Evolutionary conservation across 371 early-diverging fungal genomes (phyloP).

Genomic region (Gilbertella persicaria): DNA sequence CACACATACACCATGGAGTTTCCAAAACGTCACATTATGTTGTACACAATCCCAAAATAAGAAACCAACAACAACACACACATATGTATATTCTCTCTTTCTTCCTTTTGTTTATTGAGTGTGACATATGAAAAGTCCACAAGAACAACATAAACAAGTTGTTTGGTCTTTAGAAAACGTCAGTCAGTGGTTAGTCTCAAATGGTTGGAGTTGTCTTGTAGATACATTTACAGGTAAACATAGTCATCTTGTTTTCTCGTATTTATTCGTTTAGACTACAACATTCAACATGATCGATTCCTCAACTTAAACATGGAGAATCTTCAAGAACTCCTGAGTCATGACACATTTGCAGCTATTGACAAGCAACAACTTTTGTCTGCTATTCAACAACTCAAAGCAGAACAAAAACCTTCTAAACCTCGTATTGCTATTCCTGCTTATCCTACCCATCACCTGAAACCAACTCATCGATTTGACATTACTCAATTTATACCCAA

Average conservation of each 20-base stretch:
- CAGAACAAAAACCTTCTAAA: constrained; percentile 2
- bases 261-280: constrained; percentile 7
- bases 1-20: too few relatives aligned
- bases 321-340: constrained; percentile 9
- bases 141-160: constrained; percentile 6
- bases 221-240: constrained; percentile 11
- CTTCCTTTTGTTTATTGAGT: constrained; percentile 2
- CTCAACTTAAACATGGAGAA: constrained; percentile 16
- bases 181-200: constrained; percentile 13
- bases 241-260: not conserved
- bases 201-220: constrained; percentile 15
- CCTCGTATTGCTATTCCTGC: constrained; percentile 19
- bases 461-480: constrained; percentile 12
- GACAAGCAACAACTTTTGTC: constrained; percentile 19
- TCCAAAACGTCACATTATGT: constrained; percentile 9
- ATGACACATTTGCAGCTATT: constrained; percentile 1
- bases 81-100: constrained; percentile 1
- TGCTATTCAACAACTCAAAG: constrained; percentile 19
- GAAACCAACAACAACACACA: constrained; percentile 1
- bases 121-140: constrained; percentile 9
- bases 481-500: constrained; percentile 33
- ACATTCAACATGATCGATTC: constrained; percentile 20
- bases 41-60: not conserved
- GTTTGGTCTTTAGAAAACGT: constrained; percentile 22
- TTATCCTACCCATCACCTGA: not conserved